A percentile compares a stretch with the other conserved stretches of the same genome.
Conservation (phyloP, 306 rosid genomes). For the Trifolium dubium region DNA sequence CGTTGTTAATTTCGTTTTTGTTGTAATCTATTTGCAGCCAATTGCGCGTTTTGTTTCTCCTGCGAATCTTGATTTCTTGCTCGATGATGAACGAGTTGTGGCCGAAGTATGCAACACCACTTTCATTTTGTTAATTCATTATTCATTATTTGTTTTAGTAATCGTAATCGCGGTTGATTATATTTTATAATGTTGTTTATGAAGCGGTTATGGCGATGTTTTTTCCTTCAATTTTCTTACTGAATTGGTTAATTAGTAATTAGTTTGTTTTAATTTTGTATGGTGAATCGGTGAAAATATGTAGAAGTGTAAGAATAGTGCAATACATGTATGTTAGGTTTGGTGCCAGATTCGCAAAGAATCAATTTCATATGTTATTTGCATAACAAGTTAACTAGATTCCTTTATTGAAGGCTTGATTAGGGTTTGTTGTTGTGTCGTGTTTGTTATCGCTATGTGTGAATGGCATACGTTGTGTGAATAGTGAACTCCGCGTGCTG, state of each 20-base stretch:
- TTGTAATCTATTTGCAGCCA: constrained; percentile 57
- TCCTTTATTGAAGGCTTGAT: constrained; percentile 16
- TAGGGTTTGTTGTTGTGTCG: constrained; percentile 21
- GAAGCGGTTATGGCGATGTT: not conserved
- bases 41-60: constrained; percentile 56
- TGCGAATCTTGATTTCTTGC: constrained; percentile 69
- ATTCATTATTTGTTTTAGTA: constrained; percentile 10
- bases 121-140: not conserved
- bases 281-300: constrained; percentile 16
- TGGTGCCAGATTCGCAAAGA: not conserved
- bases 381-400: constrained; percentile 8
- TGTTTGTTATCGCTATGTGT: not conserved
- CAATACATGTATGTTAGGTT: not conserved
- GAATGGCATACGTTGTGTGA: not conserved
- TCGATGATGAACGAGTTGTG: constrained; percentile 67
- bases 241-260: not conserved
- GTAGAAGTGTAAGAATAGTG: constrained; percentile 36
- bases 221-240: not conserved
- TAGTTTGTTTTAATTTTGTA: not conserved
- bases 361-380: constrained; percentile 19
- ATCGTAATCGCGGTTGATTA: constrained; percentile 1
- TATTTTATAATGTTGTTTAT: constrained; percentile 3
- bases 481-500: not conserved
- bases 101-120: constrained; percentile 60
- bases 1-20: not conserved